These are phyloP conservation scores for Chytriomyces hyalinus DNA, from an alignment of 192 early-diverging fungal species.

Conservation along the genomic window DNA sequence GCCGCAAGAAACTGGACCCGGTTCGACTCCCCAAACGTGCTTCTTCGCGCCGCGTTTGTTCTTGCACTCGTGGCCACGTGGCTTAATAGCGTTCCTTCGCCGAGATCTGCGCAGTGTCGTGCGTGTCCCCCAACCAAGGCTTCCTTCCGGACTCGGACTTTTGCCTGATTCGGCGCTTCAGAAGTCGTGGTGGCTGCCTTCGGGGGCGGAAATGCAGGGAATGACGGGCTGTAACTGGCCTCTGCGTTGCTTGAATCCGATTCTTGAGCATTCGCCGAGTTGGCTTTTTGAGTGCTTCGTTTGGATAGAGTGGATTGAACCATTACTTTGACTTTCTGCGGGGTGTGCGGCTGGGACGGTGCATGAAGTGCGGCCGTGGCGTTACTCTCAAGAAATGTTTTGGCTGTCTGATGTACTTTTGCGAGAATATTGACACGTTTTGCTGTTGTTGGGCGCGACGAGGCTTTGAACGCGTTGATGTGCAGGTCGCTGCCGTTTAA, in stretches of 20 bases:
- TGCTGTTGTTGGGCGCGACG: slow-evolving; percentile 3
- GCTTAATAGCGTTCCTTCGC: not conserved
- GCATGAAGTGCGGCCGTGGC: not conserved
- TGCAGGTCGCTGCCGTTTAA: no score
- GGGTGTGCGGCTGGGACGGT: not conserved
- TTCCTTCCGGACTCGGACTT: not conserved
- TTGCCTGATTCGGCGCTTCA: not conserved
- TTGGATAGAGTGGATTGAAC: not conserved
- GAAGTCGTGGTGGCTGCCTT: not conserved
- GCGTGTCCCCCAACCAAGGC: not conserved
- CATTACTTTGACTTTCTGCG: not conserved
- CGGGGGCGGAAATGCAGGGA: not conserved
- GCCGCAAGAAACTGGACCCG: not conserved
- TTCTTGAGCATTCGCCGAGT: not conserved
- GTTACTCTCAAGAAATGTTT: not conserved
- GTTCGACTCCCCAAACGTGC: not conserved
- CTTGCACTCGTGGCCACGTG: not conserved
- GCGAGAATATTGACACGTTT: not conserved
- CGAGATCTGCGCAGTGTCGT: not conserved
- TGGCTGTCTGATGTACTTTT: not conserved
- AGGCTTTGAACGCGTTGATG: not conserved
- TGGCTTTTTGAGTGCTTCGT: not conserved
- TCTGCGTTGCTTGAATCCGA: not conserved
- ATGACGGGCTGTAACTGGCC: not conserved
- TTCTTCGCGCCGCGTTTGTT: not conserved